A percentile compares a stretch with the other conserved stretches of the same genome.
Evolutionary conservation across 2,329 filamentous ascomycete species (phyloP).

Genomic region (Thielaviopsis populi): DNA sequence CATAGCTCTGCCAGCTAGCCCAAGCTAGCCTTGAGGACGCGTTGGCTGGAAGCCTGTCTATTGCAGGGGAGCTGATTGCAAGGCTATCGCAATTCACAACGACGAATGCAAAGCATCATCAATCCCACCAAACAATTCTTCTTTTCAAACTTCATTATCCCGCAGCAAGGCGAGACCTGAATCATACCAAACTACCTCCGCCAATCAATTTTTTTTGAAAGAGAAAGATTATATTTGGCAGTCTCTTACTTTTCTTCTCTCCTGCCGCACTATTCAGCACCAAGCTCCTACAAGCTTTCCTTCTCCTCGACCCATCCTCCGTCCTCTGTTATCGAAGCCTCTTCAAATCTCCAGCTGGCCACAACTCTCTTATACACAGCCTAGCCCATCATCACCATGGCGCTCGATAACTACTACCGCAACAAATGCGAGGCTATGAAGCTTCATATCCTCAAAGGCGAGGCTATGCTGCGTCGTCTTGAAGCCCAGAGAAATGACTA

Average conservation of each 20-base stretch:
- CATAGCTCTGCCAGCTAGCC: not conserved
- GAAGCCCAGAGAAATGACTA: slow-evolving; percentile 99
- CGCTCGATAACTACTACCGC: slow-evolving; percentile 97
- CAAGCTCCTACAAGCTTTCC: not conserved
- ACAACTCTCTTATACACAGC: not conserved
- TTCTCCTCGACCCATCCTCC: not conserved
- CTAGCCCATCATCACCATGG: slow-evolving; percentile 46
- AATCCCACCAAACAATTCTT: not conserved
- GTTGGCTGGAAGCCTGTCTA: slow-evolving; percentile 4
- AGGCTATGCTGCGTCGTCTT: slow-evolving; percentile 83
- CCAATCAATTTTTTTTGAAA: not conserved
- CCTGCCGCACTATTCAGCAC: no score
- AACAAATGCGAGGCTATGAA: slow-evolving; percentile 99
- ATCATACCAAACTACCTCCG: not conserved
- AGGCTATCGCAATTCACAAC: not conserved
- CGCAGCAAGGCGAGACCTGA: not conserved
- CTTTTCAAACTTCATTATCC: not conserved
- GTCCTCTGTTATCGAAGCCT: not conserved
- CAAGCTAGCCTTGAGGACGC: slow-evolving; percentile 6
- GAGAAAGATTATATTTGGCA: not conserved
- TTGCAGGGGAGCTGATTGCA: not conserved
- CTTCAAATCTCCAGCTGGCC: not conserved
- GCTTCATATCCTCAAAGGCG: slow-evolving; percentile 98
- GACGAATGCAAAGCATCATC: not conserved
- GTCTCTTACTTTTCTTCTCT: not conserved